Conservation (phyloP, 257 asterid genomes). For the Prunella vulgaris region DNA sequence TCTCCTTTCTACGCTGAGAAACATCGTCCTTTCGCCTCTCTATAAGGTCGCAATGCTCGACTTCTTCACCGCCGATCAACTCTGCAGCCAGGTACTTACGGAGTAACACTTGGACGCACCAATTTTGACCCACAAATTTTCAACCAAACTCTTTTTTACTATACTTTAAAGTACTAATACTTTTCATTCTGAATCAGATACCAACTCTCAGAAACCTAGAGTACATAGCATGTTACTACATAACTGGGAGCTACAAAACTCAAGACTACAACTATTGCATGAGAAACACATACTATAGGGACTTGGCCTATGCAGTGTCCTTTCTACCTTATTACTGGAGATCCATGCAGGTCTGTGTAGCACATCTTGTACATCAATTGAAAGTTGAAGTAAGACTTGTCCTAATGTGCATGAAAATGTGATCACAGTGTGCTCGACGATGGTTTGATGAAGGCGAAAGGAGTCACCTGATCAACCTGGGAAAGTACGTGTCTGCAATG, state of each 20-base stretch:
- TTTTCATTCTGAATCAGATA: constrained; percentile 41
- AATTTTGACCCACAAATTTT: no score
- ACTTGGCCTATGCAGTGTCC: constrained; percentile 89
- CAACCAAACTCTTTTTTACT: not conserved
- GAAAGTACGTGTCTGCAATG: constrained; percentile 96
- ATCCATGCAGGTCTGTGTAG: constrained; percentile 77
- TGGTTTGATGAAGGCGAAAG: constrained; percentile 96
- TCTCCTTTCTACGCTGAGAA: constrained; percentile 56
- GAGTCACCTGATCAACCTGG: constrained; percentile 74
- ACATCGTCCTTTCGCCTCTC: constrained; percentile 70
- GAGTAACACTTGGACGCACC: no score
- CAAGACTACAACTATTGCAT: constrained; percentile 79
- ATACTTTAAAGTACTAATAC: no score
- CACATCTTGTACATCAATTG: not conserved
- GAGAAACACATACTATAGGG: constrained; percentile 64
- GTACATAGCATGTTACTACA: constrained; percentile 77
- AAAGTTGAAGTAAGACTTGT: no score
- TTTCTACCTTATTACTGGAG: constrained; percentile 97
- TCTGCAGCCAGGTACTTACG: constrained; percentile 88
- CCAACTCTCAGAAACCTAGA: constrained; percentile 80
- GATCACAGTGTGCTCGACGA: constrained; percentile 76
- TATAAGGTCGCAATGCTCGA: constrained; percentile 92
- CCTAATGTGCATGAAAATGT: not conserved
- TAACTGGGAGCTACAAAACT: constrained; percentile 85
- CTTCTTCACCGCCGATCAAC: constrained; percentile 97